Evolutionary conservation across 164 flowering plant species (phyloP), one percentile per base, ranked within the genome.

Genomic region (Sedum album): DNA sequence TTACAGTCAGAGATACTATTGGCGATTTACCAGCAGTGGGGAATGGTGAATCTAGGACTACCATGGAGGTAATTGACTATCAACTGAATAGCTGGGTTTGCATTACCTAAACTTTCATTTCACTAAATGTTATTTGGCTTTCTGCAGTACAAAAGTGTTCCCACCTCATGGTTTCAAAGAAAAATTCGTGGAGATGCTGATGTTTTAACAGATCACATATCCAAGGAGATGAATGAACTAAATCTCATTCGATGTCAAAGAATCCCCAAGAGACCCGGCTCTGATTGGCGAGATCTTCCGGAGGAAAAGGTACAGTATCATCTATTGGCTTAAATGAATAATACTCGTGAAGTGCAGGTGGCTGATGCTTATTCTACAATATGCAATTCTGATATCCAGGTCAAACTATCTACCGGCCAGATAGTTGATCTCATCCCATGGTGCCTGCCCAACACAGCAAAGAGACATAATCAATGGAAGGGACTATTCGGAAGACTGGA

Each of bases 181-280:
- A 86, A 76, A 76, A 89, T 90, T 55, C 79, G 98, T 66, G 89
- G 91, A 31, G 62, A 78, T 42, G 77, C 70, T 77, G 31, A 63
- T 55, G 72, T 72, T n/a, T 72, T 91, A 70, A 76, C 74, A 67
- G 97, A 93, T 76, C 98, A 93, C 70, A 82, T 93, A 64, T 82
- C 96, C n/a, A 90, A 93, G 74, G 97, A 93, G 75, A 92, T 92
- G 97, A 89, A 89, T 71, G 97, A 88, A 74, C 73, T 92, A 36
- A 92, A 91, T 77, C 74, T 83, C 31, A 88, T 85, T 42, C 73
- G 97, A 68, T 92, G 96, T 68, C 88, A 84, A 72, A 82, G 71
- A 69, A 88, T 92, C 66, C 98, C 98, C 57, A 90, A 85, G 76
- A 83, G 89, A 0, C 92, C 97, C 4, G 98, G 97, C 72, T 82